Evolutionary conservation across 2,329 filamentous ascomycete species (phyloP).

Genomic region (Dothideomycetes sp.): DNA sequence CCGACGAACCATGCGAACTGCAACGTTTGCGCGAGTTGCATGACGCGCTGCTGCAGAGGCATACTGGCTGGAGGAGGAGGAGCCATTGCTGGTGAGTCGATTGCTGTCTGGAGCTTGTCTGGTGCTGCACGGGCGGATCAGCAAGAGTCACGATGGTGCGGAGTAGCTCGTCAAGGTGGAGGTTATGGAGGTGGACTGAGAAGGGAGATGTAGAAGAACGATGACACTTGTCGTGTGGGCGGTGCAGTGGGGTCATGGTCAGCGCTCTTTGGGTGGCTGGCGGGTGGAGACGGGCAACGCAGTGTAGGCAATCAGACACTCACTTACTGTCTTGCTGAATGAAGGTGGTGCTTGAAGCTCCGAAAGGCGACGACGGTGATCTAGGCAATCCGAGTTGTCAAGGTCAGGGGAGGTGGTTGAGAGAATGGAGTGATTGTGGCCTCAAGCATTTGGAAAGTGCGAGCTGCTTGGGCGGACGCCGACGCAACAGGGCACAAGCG

Average conservation of each 20-base stretch:
- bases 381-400: no score
- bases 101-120: neutral
- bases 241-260: conserved; percentile 5
- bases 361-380: no score
- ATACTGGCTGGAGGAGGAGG: conserved; percentile 12
- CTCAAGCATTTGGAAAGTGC: no score
- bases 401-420: no score
- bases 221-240: conserved; percentile 5
- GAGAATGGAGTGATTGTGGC: no score
- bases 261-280: conserved; percentile 7
- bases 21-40: conserved; percentile 64
- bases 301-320: neutral
- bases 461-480: no score
- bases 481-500: no score
- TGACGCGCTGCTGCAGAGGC: conserved; percentile 13
- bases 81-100: conserved; percentile 12
- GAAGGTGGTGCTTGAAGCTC: no score
- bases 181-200: neutral
- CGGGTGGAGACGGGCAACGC: conserved; percentile 3
- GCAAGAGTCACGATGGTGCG: no score
- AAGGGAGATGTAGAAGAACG: neutral
- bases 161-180: neutral
- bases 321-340: no score
- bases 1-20: conserved; percentile 69
- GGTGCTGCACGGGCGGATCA: conserved; percentile 1